Conservation (phyloP, 257 asterid species). For the Osmanthus fragrans region DNA sequence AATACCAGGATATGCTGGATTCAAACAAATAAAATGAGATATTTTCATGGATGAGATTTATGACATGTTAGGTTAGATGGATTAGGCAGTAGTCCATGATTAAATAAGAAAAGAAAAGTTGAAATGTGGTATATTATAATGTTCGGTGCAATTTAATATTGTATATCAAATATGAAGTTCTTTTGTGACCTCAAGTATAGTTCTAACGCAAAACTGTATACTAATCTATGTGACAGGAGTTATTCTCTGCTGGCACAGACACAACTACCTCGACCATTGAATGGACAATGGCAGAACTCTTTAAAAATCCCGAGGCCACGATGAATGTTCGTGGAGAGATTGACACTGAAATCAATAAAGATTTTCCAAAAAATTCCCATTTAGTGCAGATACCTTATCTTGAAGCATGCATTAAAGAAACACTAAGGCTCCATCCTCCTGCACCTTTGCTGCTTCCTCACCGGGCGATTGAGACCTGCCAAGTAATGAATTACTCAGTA, state of each 20-base stretch:
- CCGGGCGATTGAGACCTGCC: not conserved
- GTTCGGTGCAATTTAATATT: too few species aligned
- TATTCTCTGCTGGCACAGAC: conserved; percentile 17
- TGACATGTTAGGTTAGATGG: too few species aligned
- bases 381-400: not conserved
- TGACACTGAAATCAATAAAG: not conserved
- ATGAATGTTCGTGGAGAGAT: not conserved
- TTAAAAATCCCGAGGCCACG: conserved; percentile 1
- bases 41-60: too few species aligned
- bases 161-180: too few species aligned
- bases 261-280: conserved; percentile 20
- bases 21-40: too few species aligned
- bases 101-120: too few species aligned
- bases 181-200: too few species aligned
- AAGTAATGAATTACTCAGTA: not conserved
- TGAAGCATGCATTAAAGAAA: not conserved
- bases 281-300: conserved; percentile 18
- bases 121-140: too few species aligned
- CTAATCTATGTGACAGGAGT: not conserved
- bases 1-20: too few species aligned
- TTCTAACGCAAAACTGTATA: too few species aligned
- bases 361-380: not conserved
- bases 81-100: too few species aligned
- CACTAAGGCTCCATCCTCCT: not conserved
- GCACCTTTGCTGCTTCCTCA: not conserved